These are phyloP conservation scores for Colletotrichum cuscutae DNA, from an alignment of 2,329 filamentous ascomycete genomes.

Conservation along the genomic window DNA sequence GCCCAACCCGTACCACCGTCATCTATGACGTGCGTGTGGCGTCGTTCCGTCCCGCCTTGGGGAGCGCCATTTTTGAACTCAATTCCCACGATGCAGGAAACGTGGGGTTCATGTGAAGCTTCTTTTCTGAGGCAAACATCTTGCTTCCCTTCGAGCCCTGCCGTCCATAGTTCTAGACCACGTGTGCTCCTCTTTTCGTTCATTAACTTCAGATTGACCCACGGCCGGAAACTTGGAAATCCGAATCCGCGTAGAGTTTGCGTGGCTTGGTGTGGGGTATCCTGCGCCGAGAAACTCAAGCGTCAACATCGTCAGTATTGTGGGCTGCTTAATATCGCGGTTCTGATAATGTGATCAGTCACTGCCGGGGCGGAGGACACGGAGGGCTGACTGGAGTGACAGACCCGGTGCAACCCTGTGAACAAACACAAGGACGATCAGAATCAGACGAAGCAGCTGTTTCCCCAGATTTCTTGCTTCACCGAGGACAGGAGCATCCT, in stretches of 20 bases:
- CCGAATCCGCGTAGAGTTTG: not conserved
- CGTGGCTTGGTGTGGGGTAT: not conserved
- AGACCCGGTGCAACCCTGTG: not conserved
- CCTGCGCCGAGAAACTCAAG: not conserved
- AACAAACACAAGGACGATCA: slow-evolving; percentile 12
- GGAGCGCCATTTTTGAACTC: not conserved
- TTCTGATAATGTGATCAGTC: not conserved
- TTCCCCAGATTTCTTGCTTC: slow-evolving; percentile 21
- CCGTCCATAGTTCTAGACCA: not conserved
- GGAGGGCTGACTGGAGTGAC: not conserved
- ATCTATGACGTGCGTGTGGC: slow-evolving; percentile 19
- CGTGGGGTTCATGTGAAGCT: not conserved
- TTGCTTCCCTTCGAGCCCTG: not conserved
- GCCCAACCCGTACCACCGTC: not conserved
- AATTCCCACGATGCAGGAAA: not conserved
- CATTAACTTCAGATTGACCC: not conserved
- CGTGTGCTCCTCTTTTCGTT: not conserved
- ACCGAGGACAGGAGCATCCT: not conserved
- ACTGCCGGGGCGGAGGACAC: not conserved
- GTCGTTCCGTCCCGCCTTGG: not conserved
- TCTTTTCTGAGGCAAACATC: not conserved
- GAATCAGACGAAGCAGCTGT: slow-evolving; percentile 14
- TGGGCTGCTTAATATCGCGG: not conserved
- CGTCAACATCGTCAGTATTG: not conserved
- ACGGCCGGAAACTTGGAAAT: not conserved